Evolutionary conservation across 2,329 filamentous ascomycete species (phyloP), one percentile per base, ranked within the genome.

Genomic region (Penicillium paneum): DNA sequence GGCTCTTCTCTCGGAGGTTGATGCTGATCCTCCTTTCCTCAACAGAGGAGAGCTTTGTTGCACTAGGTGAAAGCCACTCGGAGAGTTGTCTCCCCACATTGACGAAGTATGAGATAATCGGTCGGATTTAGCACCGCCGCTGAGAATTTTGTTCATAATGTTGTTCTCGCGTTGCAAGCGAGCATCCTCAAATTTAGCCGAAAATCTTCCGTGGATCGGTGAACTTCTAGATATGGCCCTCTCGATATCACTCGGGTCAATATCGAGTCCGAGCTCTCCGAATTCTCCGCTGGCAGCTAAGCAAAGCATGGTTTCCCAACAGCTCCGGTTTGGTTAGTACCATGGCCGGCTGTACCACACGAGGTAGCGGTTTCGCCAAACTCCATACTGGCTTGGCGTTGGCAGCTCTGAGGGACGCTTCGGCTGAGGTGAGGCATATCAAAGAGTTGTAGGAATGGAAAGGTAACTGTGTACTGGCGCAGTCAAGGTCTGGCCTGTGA

Each of bases 281-380:
- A 71, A 31, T 74, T 65, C 15, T 67, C 64, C 0, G 68, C 63
- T 26, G 71, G 66, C 8, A 66, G 60, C 36, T 72, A 67, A 0
- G 71, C 60, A 35, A 66, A 71, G 10, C 59, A 7, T 63, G 62
- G 36, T 56, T 64, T 31, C 73, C 49, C n/a, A 71, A 59, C 15
- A 76, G 51, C 56, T 78, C 71, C 35, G 72, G 69, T 52, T 68
- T 67, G 0, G 76, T 75, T 0, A 78, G 78, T 1, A 81, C 74
- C 80, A 82, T 83, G 12, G 79, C 79, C 21, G 77, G 71, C 35
- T 81, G 73, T 48, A 83, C 72, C 0, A 82, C 80, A 57, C 79
- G 79, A 29, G 81, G 80, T 24, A 83, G 63, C 7, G 81, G 80
- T 59, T 81, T 79, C 3, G 79, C 80, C 48, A 83, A 64, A 66